Evolutionary conservation across 495 filamentous ascomycete species (phyloP).

Genomic region (Penicillium lividum): DNA sequence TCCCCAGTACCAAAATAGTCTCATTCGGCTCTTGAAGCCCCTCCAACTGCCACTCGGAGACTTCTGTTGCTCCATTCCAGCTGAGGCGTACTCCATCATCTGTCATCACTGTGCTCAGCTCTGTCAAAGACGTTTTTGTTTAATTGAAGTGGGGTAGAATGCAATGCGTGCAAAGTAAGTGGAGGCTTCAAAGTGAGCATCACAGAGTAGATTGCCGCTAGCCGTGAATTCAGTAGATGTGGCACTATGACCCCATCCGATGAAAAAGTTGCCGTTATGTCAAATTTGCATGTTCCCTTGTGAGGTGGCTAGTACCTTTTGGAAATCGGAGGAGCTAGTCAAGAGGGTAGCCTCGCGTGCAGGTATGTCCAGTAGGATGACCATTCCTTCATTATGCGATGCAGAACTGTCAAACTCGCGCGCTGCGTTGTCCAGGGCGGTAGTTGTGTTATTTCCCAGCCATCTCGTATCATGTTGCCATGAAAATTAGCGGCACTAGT

Average conservation of each 20-base stretch:
- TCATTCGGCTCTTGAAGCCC: neutral
- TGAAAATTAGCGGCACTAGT: conserved; percentile 45
- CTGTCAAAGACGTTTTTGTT: conserved; percentile 33
- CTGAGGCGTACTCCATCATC: conserved; percentile 36
- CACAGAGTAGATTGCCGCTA: conserved; percentile 51
- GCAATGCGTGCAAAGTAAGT: conserved; percentile 40
- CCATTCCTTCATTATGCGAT: conserved; percentile 28
- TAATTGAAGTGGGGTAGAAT: conserved; percentile 44
- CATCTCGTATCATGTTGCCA: conserved; percentile 58
- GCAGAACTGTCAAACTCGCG: conserved; percentile 26
- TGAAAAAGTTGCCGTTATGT: conserved; percentile 50
- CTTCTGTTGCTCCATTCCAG: conserved; percentile 53
- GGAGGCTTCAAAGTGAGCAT: conserved; percentile 39
- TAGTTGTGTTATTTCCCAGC: conserved; percentile 38
- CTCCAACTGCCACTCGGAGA: conserved; percentile 37
- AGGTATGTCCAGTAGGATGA: conserved; percentile 31
- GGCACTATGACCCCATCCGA: conserved; percentile 61
- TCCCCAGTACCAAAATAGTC: neutral
- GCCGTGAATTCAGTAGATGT: conserved; percentile 56
- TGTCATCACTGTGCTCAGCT: conserved; percentile 27
- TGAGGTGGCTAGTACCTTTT: conserved; percentile 44
- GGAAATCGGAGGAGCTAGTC: conserved; percentile 31
- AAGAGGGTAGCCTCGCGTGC: conserved; percentile 21
- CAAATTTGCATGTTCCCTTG: conserved; percentile 61
- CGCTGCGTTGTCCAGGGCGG: conserved; percentile 52